A percentile compares a stretch with the other conserved stretches of the same genome.
Evolutionary conservation across 1,284 basidiomycete genomes (phyloP).

Genomic region (Ganoderma multipileum): DNA sequence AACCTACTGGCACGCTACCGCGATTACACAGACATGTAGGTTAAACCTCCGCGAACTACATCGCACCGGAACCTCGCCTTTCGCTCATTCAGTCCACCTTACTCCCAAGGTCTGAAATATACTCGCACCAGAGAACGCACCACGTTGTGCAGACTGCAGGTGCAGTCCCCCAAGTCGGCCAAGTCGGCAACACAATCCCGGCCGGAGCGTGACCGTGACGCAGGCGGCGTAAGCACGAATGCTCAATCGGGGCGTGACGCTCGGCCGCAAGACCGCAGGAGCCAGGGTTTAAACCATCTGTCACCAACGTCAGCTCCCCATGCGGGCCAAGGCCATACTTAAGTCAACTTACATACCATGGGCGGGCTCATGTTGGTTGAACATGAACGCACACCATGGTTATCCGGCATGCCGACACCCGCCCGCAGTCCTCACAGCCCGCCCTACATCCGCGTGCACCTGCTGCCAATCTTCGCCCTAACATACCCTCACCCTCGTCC

Average conservation of each 20-base stretch:
- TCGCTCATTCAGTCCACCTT: neutral
- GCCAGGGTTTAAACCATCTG: slow-evolving; percentile 20
- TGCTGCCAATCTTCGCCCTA: neutral
- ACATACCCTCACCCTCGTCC: neutral
- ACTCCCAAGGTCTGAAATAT: neutral
- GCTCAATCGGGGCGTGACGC: slow-evolving; percentile 6
- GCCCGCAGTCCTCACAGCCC: neutral
- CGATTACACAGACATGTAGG: neutral
- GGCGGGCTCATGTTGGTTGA: neutral
- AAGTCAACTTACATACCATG: neutral
- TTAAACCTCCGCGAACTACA: neutral
- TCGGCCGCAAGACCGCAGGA: slow-evolving; percentile 6
- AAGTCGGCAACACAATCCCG: neutral
- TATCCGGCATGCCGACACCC: neutral
- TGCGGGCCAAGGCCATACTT: neutral
- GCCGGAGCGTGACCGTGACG: slow-evolving; percentile 16
- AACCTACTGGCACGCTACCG: neutral
- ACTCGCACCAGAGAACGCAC: neutral
- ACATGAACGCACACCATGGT: neutral
- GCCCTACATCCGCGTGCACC: neutral
- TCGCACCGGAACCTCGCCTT: neutral
- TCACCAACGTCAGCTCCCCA: slow-evolving; percentile 13
- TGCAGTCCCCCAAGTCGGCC: neutral
- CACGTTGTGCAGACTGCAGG: neutral
- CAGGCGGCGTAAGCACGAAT: slow-evolving; percentile 13